Conservation (phyloP, 306 rosid genomes). For the Nissolia schottii region DNA sequence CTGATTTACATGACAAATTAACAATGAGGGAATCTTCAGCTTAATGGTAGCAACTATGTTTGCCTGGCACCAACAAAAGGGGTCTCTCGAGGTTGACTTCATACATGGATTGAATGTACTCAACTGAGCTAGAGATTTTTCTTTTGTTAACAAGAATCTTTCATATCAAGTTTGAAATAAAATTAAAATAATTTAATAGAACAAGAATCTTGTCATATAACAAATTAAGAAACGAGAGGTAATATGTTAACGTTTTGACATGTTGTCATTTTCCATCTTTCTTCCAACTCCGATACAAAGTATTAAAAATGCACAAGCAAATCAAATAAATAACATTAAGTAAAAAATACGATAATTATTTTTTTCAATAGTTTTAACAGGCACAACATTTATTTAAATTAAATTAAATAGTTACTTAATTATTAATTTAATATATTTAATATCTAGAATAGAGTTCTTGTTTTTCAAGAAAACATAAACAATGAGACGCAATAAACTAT, state of each 20-base stretch:
- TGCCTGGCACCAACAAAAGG: background rate
- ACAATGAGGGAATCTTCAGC: slow-evolving; percentile 10
- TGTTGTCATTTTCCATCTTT: background rate
- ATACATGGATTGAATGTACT: background rate
- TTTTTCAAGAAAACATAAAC: too few species aligned
- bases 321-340: background rate
- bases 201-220: background rate
- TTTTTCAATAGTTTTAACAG: background rate
- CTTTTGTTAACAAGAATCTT: background rate
- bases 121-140: background rate
- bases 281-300: background rate
- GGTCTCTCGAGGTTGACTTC: background rate
- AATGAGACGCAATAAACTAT: background rate
- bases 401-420: background rate
- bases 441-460: too few species aligned
- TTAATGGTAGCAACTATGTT: background rate
- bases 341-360: background rate
- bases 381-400: background rate
- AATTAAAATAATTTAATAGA: background rate
- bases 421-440: too few species aligned
- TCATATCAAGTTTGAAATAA: background rate
- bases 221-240: background rate
- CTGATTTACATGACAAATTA: background rate
- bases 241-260: background rate
- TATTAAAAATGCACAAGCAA: background rate